A percentile compares a stretch with the other conserved stretches of the same genome.
Evolutionary conservation across 225 moss, liverwort and hornwort genomes (phyloP).

Genomic region (Sphagnum tenellum): DNA sequence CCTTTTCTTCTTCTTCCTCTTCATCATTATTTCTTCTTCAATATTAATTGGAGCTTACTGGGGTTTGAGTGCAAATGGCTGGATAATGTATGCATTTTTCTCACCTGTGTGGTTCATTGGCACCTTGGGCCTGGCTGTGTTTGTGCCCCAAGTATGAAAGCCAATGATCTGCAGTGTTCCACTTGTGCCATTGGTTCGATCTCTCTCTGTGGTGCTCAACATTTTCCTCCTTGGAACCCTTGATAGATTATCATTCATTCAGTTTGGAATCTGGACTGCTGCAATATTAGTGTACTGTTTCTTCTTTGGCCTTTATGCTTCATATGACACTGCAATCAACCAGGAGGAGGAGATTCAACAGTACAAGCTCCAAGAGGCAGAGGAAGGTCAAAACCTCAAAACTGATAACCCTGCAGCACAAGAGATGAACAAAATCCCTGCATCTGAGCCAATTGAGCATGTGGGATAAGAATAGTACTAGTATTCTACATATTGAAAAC

Average conservation of each 20-base stretch:
- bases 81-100: slow-evolving; percentile 15
- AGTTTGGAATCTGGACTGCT: slow-evolving; percentile 25
- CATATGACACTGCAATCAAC: slow-evolving; percentile 17
- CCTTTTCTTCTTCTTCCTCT: slow-evolving; percentile 14
- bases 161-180: slow-evolving; percentile 33
- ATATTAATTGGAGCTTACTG: slow-evolving; percentile 21
- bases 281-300: slow-evolving; percentile 21
- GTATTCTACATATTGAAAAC: no score
- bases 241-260: slow-evolving; percentile 22
- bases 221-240: slow-evolving; percentile 37
- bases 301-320: slow-evolving; percentile 33
- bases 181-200: slow-evolving; percentile 29
- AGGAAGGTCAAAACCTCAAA: no score
- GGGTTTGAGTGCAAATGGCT: slow-evolving; percentile 18
- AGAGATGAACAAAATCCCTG: no score
- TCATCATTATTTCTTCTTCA: slow-evolving; percentile 15
- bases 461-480: no score
- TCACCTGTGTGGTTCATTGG: slow-evolving; percentile 13
- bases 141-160: slow-evolving; percentile 15
- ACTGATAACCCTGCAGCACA: no score
- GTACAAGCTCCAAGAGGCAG: no score
- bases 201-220: slow-evolving; percentile 22
- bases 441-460: no score
- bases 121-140: slow-evolving; percentile 16
- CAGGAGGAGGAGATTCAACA: no score